Evolutionary conservation across 1,139 yeast genomes (phyloP).

Genomic region (Blastobotrys malaysiensis): DNA sequence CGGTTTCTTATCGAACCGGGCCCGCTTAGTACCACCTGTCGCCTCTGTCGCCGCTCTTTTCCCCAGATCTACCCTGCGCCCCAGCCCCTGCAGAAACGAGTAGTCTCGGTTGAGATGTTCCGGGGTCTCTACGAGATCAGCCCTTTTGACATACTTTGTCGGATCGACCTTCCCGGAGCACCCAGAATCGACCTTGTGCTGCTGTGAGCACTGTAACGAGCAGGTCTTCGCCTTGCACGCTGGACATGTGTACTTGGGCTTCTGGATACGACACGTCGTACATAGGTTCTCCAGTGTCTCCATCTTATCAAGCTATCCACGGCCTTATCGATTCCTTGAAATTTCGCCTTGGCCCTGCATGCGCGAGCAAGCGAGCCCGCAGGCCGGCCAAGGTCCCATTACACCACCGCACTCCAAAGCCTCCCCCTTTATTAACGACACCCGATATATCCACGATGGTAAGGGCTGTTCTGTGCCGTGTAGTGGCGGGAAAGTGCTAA

Average conservation of each 20-base stretch:
- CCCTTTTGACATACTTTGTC: constrained; percentile 46
- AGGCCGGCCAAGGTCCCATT: no score
- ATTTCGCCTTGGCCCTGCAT: neutral
- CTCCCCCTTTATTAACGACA: constrained; percentile 6
- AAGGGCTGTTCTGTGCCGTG: neutral
- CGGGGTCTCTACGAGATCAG: constrained; percentile 17
- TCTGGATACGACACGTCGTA: constrained; percentile 17
- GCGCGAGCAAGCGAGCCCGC: neutral
- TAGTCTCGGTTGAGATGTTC: constrained; percentile 71
- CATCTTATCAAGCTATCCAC: constrained; percentile 5
- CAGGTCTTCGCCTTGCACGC: constrained; percentile 68
- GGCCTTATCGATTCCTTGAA: neutral
- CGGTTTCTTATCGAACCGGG: constrained; percentile 1
- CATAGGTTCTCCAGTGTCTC: constrained; percentile 7
- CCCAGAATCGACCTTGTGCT: constrained; percentile 56
- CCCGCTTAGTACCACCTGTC: neutral
- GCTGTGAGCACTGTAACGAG: constrained; percentile 60
- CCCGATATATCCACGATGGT: constrained; percentile 8
- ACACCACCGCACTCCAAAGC: neutral
- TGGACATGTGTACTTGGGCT: constrained; percentile 74
- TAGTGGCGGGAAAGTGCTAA: neutral
- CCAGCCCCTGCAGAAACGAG: constrained; percentile 60
- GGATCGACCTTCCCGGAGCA: constrained; percentile 69
- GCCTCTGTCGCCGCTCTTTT: constrained; percentile 28
- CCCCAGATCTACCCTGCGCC: constrained; percentile 46